phyloP scores from a whole-genome alignment of 352 stramenopile genomes.

The Globisporangium barbulae region DNA sequence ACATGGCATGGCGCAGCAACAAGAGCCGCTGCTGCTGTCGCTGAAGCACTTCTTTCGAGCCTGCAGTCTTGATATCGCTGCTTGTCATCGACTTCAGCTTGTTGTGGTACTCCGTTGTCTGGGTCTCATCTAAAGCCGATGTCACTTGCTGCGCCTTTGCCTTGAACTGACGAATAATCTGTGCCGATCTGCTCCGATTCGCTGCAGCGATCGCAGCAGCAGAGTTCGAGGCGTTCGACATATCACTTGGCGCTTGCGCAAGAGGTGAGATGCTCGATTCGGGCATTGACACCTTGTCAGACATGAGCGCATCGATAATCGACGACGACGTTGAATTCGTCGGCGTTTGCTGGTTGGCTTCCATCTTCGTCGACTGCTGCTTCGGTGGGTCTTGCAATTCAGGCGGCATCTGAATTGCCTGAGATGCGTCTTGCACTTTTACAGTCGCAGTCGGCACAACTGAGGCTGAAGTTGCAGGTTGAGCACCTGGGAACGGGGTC shows the following conservation, averaged over 20 bases:
- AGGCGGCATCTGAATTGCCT: constrained; percentile 74
- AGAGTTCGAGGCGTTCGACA: constrained; percentile 16
- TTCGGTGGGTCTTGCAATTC: constrained; percentile 57
- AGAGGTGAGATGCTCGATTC: constrained; percentile 34
- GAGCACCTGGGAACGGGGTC: constrained; percentile 59
- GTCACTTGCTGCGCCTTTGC: constrained; percentile 74
- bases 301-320: constrained; percentile 42
- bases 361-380: constrained; percentile 23
- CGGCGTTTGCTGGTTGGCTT: constrained; percentile 22
- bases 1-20: constrained; percentile 96
- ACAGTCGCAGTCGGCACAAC: constrained; percentile 10
- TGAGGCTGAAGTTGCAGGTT: constrained; percentile 27
- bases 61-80: constrained; percentile 63
- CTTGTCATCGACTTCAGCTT: constrained; percentile 81
- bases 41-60: constrained; percentile 93
- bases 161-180: constrained; percentile 85
- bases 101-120: constrained; percentile 82
- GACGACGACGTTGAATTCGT: constrained; percentile 26
- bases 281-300: constrained; percentile 37
- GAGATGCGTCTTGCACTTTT: constrained; percentile 25
- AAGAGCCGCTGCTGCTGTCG: constrained; percentile 98
- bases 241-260: constrained; percentile 9
- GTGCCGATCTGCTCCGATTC: constrained; percentile 66
- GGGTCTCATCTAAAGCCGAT: constrained; percentile 73
- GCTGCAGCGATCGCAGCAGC: constrained; percentile 25